phyloP scores from a whole-genome alignment of 352 stramenopile species.

The Phytophthora multivora region DNA sequence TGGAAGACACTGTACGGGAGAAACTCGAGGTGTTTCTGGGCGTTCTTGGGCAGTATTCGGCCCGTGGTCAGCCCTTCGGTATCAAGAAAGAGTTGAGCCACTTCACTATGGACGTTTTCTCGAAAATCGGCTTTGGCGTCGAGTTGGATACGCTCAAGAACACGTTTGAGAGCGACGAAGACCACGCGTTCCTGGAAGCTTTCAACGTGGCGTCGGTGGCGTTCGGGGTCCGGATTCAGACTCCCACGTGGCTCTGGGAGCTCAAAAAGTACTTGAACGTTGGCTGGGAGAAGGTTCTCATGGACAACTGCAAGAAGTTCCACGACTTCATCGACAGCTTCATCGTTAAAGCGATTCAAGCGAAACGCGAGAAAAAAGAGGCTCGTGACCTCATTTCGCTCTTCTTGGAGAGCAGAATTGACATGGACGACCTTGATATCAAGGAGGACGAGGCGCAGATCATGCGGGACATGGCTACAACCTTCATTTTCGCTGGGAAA shows the following conservation, averaged over 20 bases:
- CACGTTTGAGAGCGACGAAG: constrained; percentile 3
- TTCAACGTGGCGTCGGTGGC: constrained; percentile 5
- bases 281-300: constrained; percentile 7
- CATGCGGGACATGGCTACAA: constrained; percentile 70
- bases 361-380: neutral
- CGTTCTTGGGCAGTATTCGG: neutral
- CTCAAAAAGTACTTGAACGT: constrained; percentile 4
- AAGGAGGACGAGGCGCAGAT: constrained; percentile 28
- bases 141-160: constrained; percentile 6
- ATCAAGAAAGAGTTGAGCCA: constrained; percentile 17
- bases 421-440: neutral
- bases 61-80: constrained; percentile 11
- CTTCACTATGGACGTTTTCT: constrained; percentile 21
- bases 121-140: constrained; percentile 3
- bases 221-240: constrained; percentile 5
- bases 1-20: constrained; percentile 29
- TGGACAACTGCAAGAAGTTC: constrained; percentile 4
- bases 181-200: constrained; percentile 1
- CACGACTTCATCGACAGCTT: constrained; percentile 12
- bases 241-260: constrained; percentile 2
- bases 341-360: neutral
- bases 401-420: constrained; percentile 2
- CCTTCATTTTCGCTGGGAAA: constrained; percentile 70
- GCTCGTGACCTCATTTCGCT: constrained; percentile 3
- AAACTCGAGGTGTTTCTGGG: constrained; percentile 11